Evolutionary conservation across 352 stramenopile genomes (phyloP), one percentile per base, ranked within the genome.

Genomic region (Globisporangium megalacanthum): DNA sequence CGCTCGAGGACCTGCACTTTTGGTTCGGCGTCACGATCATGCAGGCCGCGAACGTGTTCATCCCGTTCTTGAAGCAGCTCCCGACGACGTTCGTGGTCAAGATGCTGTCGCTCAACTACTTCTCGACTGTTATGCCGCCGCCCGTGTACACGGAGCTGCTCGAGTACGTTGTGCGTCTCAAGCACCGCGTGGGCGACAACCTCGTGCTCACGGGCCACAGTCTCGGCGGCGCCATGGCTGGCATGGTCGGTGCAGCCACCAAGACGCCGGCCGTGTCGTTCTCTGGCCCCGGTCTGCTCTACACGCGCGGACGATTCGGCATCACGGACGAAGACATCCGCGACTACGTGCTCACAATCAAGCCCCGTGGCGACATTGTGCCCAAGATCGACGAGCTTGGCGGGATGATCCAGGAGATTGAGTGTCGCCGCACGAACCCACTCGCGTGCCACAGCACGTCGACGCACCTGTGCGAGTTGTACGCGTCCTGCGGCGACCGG

Each of bases 21-120:
- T 93, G 86, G 83, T 93, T 95, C 48, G 86, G 83, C 19, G 84
- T 95, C 50, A 87, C 69, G 50, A 82, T 93, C 68, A 95, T 95
- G 86, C 83, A 94, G 59, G 78, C 79, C 6, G 82, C 80, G 3
- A 89, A 94, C 69, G 77, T 90, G 49, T 94, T 94, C 52, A 65
- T 95, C 22, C 83, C 81, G 48, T 93, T 95, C 64, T 65, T 95
- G 42, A 95, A 92, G 62, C 83, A 95, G 49, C 69, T 94, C 19
- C 86, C 86, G 11, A 76, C 58, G 22, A 41, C 68, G 46, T 94
- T 93, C 61, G 83, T 95, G 19, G 86, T 95, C 14, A 49, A 92
- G 39, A 81, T 95, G 70, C 71, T 94, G 6, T 92, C 83, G 9
- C 88, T 94, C 75, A 82, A 79, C 33, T 63, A 91, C 37, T 65